Evolutionary conservation across 805 yeast species (phyloP), one percentile per base, ranked within the genome.

Genomic region (Yamadazyma ubonensis): DNA sequence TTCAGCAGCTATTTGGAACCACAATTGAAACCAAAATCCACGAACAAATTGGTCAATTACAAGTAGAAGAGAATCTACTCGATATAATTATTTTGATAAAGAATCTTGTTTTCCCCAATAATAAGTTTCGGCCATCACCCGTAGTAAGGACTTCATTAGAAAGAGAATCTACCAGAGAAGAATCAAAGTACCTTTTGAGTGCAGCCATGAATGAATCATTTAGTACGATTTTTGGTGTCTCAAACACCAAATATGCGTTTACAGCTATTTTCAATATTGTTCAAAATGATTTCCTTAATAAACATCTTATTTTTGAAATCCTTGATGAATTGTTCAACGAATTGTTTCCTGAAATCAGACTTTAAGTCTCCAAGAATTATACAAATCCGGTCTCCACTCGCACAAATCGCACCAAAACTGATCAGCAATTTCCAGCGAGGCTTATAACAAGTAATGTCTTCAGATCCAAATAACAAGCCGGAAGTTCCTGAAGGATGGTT

Each of bases 1-100:
- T 90, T 38, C 96, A 89, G 58, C 96, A 88, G 56, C 59, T 90
- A 1, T 70, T 90, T 27, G 97, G 97, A 0, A 85, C 91, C 2
- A 84, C 96, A 0, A 82, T 90, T 37, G 96, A 90, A 54, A 81
- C 79, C 54, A 77, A 75, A 39, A 71, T 79, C 4, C 63, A 81
- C 29, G 70, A 72, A 20, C 64, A 64, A 42, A 58, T 76, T 22
- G 52, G 50, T 16, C 57, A 54, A 25, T 15, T 65, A 5, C 45
- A 67, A 27, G 65, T 68, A 7, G 79, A 76, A 33, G 71, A 65
- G 7, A 69, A 66, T 21, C 54, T 84, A 0, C 59, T 70, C n/a
- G 74, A 70, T 8, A 22, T 59, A 3, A 29, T 66, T 2, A 42
- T 42, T 1, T 19, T 45, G 33, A 34, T 59, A n/a, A 58, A 59